phyloP scores from a whole-genome alignment of 2,329 filamentous ascomycete species.

The Davidsoniella australis region DNA sequence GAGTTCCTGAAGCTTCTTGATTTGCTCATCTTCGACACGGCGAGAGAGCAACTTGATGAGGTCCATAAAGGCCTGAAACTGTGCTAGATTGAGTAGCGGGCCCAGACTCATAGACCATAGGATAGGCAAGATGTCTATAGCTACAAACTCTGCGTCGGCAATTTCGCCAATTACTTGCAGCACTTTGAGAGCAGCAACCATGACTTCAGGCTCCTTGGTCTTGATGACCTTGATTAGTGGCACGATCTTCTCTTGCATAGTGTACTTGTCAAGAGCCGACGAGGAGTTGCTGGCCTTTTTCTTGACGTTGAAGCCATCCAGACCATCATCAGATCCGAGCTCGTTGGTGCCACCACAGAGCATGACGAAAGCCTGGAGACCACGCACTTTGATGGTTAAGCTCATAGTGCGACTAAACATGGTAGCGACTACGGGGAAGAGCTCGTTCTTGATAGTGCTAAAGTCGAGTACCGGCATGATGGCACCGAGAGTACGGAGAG shows the following conservation, averaged over 20 bases:
- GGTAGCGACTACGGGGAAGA: slow-evolving; percentile 78
- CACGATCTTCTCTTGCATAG: slow-evolving; percentile 93
- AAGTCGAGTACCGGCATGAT: slow-evolving; percentile 87
- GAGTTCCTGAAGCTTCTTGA: slow-evolving; percentile 72
- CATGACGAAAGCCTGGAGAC: slow-evolving; percentile 75
- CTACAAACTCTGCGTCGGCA: slow-evolving; percentile 80
- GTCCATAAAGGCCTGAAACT: slow-evolving; percentile 81
- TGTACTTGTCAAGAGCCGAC: slow-evolving; percentile 87
- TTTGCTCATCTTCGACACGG: slow-evolving; percentile 77
- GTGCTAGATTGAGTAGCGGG: slow-evolving; percentile 68
- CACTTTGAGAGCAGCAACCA: slow-evolving; percentile 80
- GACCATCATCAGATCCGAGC: slow-evolving; percentile 44
- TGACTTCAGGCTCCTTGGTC: slow-evolving; percentile 93
- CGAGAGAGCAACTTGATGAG: slow-evolving; percentile 67
- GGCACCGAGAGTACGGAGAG: slow-evolving; percentile 58
- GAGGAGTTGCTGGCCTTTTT: slow-evolving; percentile 48
- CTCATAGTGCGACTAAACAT: slow-evolving; percentile 91
- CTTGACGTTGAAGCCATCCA: slow-evolving; percentile 50
- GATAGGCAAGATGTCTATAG: slow-evolving; percentile 75
- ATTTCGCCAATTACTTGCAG: slow-evolving; percentile 66
- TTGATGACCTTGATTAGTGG: slow-evolving; percentile 85
- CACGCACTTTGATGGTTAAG: slow-evolving; percentile 84
- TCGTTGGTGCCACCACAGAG: slow-evolving; percentile 60
- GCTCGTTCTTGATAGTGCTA: slow-evolving; percentile 87
- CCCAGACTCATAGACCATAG: slow-evolving; percentile 87